phyloP scores from a whole-genome alignment of 2,329 filamentous ascomycete genomes.

The Fusarium nygamai region DNA sequence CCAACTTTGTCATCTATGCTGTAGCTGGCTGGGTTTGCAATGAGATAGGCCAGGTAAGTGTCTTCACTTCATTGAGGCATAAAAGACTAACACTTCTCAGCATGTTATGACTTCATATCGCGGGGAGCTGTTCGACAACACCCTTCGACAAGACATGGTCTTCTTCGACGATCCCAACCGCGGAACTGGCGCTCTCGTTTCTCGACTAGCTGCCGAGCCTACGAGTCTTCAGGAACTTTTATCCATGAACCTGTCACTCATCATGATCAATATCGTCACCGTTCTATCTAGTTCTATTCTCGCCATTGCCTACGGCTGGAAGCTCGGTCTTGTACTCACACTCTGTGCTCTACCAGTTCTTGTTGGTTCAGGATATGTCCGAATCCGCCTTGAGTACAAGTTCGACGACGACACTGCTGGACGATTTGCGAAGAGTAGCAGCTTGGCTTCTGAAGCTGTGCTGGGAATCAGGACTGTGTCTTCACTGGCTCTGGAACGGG shows the following conservation, averaged over 20 bases:
- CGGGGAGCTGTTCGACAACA: slow-evolving; percentile 58
- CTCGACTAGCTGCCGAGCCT: slow-evolving; percentile 51
- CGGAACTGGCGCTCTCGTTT: slow-evolving; percentile 52
- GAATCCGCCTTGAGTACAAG: slow-evolving; percentile 59
- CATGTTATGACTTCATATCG: slow-evolving; percentile 50
- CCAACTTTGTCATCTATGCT: slow-evolving; percentile 56
- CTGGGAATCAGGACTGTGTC: slow-evolving; percentile 60
- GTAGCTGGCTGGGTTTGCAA: slow-evolving; percentile 51
- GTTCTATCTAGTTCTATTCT: slow-evolving; percentile 57
- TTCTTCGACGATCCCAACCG: slow-evolving; percentile 55
- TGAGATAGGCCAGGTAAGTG: slow-evolving; percentile 48
- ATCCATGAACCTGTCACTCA: slow-evolving; percentile 58
- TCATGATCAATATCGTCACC: slow-evolving; percentile 58
- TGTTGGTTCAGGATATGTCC: slow-evolving; percentile 56
- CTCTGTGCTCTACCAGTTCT: slow-evolving; percentile 58
- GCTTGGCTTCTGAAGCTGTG: slow-evolving; percentile 60
- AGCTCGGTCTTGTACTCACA: slow-evolving; percentile 59
- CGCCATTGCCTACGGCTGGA: slow-evolving; percentile 59
- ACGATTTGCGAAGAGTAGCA: slow-evolving; percentile 58
- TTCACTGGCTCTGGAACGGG: slow-evolving; percentile 57
- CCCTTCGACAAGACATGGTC: slow-evolving; percentile 64
- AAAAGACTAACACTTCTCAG: slow-evolving; percentile 10
- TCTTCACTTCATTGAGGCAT: too few species aligned
- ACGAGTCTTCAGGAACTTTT: slow-evolving; percentile 62
- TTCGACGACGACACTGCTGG: slow-evolving; percentile 57